Percentiles rank a stretch among this genome's conserved stretches.
Conservation (phyloP, 1,284 basidiomycete genomes). For the Microbotryum scabiosae region DNA sequence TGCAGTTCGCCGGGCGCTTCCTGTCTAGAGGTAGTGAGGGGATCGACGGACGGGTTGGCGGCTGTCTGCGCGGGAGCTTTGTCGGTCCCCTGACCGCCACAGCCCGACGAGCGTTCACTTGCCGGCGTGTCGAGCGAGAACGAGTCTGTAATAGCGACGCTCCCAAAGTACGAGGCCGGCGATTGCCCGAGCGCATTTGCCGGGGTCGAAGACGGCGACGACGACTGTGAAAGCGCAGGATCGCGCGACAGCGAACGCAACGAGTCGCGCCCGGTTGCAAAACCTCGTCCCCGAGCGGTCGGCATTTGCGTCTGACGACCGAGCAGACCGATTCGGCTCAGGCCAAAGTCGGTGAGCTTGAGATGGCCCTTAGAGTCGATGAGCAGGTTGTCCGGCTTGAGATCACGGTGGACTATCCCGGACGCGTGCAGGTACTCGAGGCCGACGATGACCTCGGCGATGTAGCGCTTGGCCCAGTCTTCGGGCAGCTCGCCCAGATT, state of each 20-base stretch:
- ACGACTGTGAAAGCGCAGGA: conserved; percentile 16
- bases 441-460: conserved; percentile 90
- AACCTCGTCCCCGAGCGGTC: conserved; percentile 19
- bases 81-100: conserved; percentile 35
- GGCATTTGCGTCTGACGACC: conserved; percentile 73
- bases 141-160: conserved; percentile 26
- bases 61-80: background rate
- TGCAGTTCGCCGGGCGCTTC: background rate
- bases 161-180: conserved; percentile 31
- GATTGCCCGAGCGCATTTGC: conserved; percentile 13
- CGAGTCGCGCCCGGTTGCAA: background rate
- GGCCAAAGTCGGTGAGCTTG: conserved; percentile 95
- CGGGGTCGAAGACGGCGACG: conserved; percentile 25
- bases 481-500: conserved; percentile 85
- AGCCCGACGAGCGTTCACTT: conserved; percentile 69
- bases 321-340: conserved; percentile 92
- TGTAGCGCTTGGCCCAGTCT: conserved; percentile 93
- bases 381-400: conserved; percentile 96
- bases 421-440: conserved; percentile 89
- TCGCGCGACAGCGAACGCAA: conserved; percentile 13
- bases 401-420: conserved; percentile 82
- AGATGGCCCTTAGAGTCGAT: conserved; percentile 94
- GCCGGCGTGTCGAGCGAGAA: conserved; percentile 30
- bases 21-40: background rate
- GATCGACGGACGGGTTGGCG: background rate